Base-by-base conservation (phyloP, 1,284 basidiomycete genomes). In the Cutaneotrichosporon sp. region DNA sequence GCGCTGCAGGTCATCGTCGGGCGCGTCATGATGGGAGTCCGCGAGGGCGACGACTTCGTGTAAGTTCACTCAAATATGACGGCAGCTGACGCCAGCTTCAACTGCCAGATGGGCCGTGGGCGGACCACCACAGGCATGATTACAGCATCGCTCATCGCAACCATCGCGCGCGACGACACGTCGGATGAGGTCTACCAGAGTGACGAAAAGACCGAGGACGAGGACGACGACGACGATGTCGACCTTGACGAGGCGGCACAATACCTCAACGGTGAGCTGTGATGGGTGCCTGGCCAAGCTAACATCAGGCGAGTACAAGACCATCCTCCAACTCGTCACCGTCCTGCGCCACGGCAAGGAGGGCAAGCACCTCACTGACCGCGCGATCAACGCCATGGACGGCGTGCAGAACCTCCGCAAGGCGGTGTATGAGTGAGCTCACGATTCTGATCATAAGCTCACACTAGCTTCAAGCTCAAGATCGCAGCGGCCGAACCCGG, bases 391-490 rank as follows among this genome's bases (percentile, higher is more conserved):
- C 79, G 79, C 88, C 66, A 92, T 94, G 90, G 80, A 82, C 78
- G 92, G 93, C 66, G 93, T 97, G 0, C 94, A 97, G 78, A 97
- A 97, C 73, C 81, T 97, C 47, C 86, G 94, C 49, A 91, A 90
- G 75, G 90, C 93, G 0, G 89, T 97, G 50, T 95, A 93, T 72
- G 91, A 94, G 92, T 93, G 67, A 64, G 76, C 84, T 73, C 11
- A 13, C 20, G 34, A n/a, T n/a, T n/a, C 33, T 20, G n/a, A 14
- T 9, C 10, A 16, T 29, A 4, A 25, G 27, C 34, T 50, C 9
- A 56, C 43, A 36, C 20, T 67, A 94, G 91, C 76, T 95, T 93
- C 82, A 95, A 97, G 78, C 83, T 97, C 56, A 94, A 95, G 73
- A 86, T 87, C 2, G 92, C 91, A 50, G 89, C 92, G 1, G 86